Conservation (phyloP, 2,329 filamentous ascomycete species). For the Chaetomium olivaceum region DNA sequence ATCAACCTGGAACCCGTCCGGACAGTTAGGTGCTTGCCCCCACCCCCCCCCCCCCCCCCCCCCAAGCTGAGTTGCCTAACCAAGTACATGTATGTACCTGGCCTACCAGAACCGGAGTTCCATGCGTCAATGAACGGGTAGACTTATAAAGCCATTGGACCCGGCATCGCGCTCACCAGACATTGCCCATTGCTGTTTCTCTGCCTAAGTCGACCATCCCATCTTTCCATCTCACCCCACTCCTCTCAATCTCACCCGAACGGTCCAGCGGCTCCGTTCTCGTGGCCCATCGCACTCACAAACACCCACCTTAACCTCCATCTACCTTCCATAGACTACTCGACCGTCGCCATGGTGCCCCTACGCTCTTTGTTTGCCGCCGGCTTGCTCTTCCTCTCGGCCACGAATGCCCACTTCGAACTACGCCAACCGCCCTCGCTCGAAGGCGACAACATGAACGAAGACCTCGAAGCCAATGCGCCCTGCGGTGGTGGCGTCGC, state of each 20-base stretch:
- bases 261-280: not conserved
- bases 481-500: conserved; percentile 59
- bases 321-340: not conserved
- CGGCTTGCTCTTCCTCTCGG: conserved; percentile 42
- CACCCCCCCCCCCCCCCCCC: no score
- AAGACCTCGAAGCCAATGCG: conserved; percentile 45
- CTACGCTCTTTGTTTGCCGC: conserved; percentile 41
- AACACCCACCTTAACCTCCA: not conserved
- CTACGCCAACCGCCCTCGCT: conserved; percentile 51
- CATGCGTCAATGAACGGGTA: not conserved
- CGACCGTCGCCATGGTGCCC: conserved; percentile 40
- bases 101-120: not conserved
- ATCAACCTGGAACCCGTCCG: not conserved
- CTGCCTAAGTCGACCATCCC: no score
- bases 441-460: conserved; percentile 44
- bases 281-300: not conserved
- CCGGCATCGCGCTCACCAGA: not conserved
- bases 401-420: conserved; percentile 55
- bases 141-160: not conserved
- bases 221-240: no score
- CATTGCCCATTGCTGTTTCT: not conserved
- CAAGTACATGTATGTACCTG: no score
- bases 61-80: no score
- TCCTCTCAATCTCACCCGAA: not conserved
- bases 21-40: no score